Evolutionary conservation across 257 asterid species (phyloP), one percentile per base, ranked within the genome.

Genomic region (Plantago elongata): DNA sequence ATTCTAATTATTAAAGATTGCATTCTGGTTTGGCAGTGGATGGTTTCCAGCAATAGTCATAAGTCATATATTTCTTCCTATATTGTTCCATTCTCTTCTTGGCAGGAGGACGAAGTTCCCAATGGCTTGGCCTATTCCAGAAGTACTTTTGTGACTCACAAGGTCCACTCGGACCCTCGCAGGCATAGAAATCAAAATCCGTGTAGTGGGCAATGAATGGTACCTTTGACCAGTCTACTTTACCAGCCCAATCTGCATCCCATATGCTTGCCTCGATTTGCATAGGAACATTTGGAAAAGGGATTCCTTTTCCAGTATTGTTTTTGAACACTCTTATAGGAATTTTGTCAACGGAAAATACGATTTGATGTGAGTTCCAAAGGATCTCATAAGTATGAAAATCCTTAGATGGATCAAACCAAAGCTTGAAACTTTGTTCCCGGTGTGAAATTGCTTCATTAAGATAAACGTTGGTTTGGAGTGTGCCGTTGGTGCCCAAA

Each of bases 381-480:
- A 82, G 67, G 60, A 84, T 27, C 14, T 63, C 66, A 5, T 82
- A 84, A 6, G 72, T 43, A 47, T 82, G 95, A 48, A 84, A 87
- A 70, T 77, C 86, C 45, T 64, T 13, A 0, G 90, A 76, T 2
- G 93, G 95, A 60, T 84, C 77, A 40, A 84, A 87, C 75, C 84
- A 74, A 13, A 87, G 88, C 0, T 42, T 56, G 67, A 87, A 60
- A 18, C 49, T 7, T 44, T 84, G 83, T 13, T 87, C 82, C 59
- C 95, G 60, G 30, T 68, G 57, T 0, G 90, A 88, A 7, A 0
- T 5, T 0, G 1, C 34, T 13, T 85, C 90, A 16, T 64, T 62
- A 29, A 69, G 62, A 51, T 52, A 84, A 9, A 83, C 71, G 60
- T 87, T 87, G 29, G 94, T 87, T 57, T 79, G 86, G 17, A 87